Conservation (phyloP, 2,329 filamentous ascomycete genomes). For the Penicillium sp. region DNA sequence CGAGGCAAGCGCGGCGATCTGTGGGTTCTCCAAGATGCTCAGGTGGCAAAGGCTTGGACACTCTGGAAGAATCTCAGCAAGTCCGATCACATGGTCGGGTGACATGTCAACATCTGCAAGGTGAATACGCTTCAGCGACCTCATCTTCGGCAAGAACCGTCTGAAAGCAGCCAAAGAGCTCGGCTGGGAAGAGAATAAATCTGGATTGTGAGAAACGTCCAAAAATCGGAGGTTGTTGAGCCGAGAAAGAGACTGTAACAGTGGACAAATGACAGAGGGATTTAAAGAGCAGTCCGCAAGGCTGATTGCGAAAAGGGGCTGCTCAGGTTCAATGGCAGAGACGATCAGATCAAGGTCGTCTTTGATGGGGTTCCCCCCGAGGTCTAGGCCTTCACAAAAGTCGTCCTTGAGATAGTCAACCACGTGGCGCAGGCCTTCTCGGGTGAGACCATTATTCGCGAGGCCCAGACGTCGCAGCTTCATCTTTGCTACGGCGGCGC, state of each 20-base stretch:
- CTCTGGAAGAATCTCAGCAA: slow-evolving; percentile 87
- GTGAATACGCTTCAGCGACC: slow-evolving; percentile 74
- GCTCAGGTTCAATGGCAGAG: slow-evolving; percentile 36
- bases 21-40: slow-evolving; percentile 73
- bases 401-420: slow-evolving; percentile 68
- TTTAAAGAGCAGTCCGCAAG: slow-evolving; percentile 78
- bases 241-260: slow-evolving; percentile 67
- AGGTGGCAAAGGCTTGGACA: slow-evolving; percentile 75
- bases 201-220: slow-evolving; percentile 83
- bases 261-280: slow-evolving; percentile 62
- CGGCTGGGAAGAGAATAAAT: slow-evolving; percentile 67
- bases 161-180: slow-evolving; percentile 69
- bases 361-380: slow-evolving; percentile 73
- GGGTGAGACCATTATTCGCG: slow-evolving; percentile 72
- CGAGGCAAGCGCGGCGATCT: slow-evolving; percentile 60
- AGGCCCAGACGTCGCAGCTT: slow-evolving; percentile 74
- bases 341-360: slow-evolving; percentile 45
- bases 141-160: slow-evolving; percentile 77
- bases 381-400: slow-evolving; percentile 78
- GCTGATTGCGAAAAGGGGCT: slow-evolving; percentile 71
- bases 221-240: slow-evolving; percentile 76
- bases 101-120: slow-evolving; percentile 77
- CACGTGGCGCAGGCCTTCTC: slow-evolving; percentile 68
- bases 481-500: slow-evolving; percentile 76
- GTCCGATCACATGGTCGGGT: slow-evolving; percentile 79